A percentile compares a stretch with the other conserved stretches of the same genome.
Conservation (phyloP, 306 rosid genomes). For the Lupinus albus region DNA sequence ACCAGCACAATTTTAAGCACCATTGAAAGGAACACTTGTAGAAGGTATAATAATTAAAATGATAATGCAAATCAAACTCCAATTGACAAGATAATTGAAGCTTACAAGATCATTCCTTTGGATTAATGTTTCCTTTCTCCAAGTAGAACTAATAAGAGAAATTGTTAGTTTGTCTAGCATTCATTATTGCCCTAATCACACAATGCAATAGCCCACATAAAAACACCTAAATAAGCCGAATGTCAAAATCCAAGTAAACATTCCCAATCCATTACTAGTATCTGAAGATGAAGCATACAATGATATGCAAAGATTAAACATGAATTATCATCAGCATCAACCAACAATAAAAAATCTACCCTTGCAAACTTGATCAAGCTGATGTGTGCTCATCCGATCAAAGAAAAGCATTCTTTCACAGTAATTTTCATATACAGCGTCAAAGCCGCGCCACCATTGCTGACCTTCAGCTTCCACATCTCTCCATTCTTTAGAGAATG, state of each 20-base stretch:
- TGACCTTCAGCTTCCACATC: slow-evolving; percentile 96
- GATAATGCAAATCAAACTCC: slow-evolving; percentile 6
- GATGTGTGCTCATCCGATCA: slow-evolving; percentile 69
- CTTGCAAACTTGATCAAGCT: slow-evolving; percentile 61
- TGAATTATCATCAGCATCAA: slow-evolving; percentile 6
- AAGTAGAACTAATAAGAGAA: not conserved
- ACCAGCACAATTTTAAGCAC: slow-evolving; percentile 10
- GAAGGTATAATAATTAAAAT: not conserved
- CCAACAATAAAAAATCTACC: slow-evolving; percentile 39
- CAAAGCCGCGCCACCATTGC: slow-evolving; percentile 97
- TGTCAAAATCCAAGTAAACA: slow-evolving; percentile 10
- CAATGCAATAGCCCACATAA: not conserved
- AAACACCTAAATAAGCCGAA: slow-evolving; percentile 14
- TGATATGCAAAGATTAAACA: not conserved
- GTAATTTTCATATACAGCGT: slow-evolving; percentile 80
- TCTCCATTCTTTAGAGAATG: slow-evolving; percentile 77
- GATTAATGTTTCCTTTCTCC: slow-evolving; percentile 6
- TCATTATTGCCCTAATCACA: slow-evolving; percentile 3
- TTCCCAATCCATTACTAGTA: slow-evolving; percentile 5
- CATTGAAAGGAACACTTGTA: not conserved
- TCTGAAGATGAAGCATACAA: not conserved
- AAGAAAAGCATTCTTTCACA: slow-evolving; percentile 85
- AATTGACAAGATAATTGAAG: slow-evolving; percentile 15
- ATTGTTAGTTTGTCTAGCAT: not conserved
- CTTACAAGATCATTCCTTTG: slow-evolving; percentile 10